phyloP scores from a whole-genome alignment of 805 yeast genomes.

The Lipomyces sp. region DNA sequence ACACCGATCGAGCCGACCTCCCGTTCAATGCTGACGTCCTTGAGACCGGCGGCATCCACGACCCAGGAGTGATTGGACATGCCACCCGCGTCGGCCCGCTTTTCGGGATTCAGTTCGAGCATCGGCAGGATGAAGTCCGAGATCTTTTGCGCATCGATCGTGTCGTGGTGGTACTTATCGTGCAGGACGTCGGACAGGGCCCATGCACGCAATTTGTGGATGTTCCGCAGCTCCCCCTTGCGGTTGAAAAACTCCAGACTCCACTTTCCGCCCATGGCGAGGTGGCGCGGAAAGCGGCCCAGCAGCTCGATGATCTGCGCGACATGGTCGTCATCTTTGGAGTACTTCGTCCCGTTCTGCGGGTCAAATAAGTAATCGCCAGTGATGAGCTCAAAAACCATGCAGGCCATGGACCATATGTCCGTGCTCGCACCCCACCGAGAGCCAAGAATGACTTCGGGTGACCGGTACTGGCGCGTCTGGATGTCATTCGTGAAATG shows the following conservation, averaged over 20 bases:
- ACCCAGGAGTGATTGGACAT: conserved; percentile 85
- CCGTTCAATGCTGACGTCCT: conserved; percentile 65
- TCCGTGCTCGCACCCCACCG: conserved; percentile 95
- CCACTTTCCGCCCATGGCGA: conserved; percentile 59
- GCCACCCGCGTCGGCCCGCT: conserved; percentile 94
- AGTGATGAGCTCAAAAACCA: conserved; percentile 83
- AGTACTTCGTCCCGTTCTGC: conserved; percentile 51
- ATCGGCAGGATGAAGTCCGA: conserved; percentile 79
- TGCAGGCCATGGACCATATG: conserved; percentile 93
- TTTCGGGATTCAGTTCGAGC: conserved; percentile 73
- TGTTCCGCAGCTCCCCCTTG: conserved; percentile 70
- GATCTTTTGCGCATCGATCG: conserved; percentile 65
- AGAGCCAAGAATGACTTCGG: conserved; percentile 76
- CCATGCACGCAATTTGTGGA: conserved; percentile 85
- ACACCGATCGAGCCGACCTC: conserved; percentile 76
- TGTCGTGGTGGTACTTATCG: conserved; percentile 78
- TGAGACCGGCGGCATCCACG: conserved; percentile 70
- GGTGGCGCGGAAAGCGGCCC: conserved; percentile 61
- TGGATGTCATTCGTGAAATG: conserved; percentile 89
- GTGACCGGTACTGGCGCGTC: conserved; percentile 89
- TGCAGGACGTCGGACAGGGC: conserved; percentile 71
- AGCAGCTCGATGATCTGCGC: conserved; percentile 89
- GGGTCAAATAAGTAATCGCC: conserved; percentile 97
- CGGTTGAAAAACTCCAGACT: conserved; percentile 60
- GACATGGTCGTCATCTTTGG: conserved; percentile 92